Base-by-base conservation (phyloP, 371 early-diverging fungal species). In the Mortierella sp. region DNA sequence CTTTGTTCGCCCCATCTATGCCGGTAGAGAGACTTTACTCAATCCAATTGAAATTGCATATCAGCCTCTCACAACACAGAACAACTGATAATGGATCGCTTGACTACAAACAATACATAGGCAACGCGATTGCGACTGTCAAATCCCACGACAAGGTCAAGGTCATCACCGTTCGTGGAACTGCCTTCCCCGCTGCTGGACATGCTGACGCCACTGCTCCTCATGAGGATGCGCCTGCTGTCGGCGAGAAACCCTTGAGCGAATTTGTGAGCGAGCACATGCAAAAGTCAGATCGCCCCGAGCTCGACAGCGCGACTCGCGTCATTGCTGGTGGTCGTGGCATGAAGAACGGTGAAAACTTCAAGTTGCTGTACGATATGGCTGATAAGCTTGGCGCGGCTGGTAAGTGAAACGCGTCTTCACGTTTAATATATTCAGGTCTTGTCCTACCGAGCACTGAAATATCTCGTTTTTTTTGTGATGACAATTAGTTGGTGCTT, bases 1-100 rank as follows among this genome's bases (percentile, higher is more conserved):
- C 32, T 97, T 98, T 87, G 90, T 94, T 53, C 89, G 98, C n/a
- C 97, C 98, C 32, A 96, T 98, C 81, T 97, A 96, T 79, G 98
- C 99, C 41, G 64, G 69, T 68, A 64, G 24, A 46, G 19, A n/a
- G n/a, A n/a, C n/a, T n/a, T n/a, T n/a, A n/a, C n/a, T n/a, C n/a
- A n/a, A n/a, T n/a, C n/a, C n/a, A n/a, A n/a, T n/a, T n/a, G n/a
- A n/a, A n/a, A n/a, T n/a, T n/a, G n/a, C n/a, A n/a, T n/a, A n/a
- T n/a, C n/a, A n/a, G n/a, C n/a, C n/a, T n/a, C n/a, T n/a, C n/a
- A n/a, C n/a, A n/a, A n/a, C n/a, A n/a, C n/a, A n/a, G n/a, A n/a
- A n/a, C n/a, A n/a, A n/a, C n/a, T n/a, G n/a, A n/a, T n/a, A n/a
- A n/a, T n/a, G n/a, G n/a, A n/a, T n/a, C n/a, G n/a, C n/a, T n/a